phyloP scores from a whole-genome alignment of 139 green algal species.

The Closterium sp. region DNA sequence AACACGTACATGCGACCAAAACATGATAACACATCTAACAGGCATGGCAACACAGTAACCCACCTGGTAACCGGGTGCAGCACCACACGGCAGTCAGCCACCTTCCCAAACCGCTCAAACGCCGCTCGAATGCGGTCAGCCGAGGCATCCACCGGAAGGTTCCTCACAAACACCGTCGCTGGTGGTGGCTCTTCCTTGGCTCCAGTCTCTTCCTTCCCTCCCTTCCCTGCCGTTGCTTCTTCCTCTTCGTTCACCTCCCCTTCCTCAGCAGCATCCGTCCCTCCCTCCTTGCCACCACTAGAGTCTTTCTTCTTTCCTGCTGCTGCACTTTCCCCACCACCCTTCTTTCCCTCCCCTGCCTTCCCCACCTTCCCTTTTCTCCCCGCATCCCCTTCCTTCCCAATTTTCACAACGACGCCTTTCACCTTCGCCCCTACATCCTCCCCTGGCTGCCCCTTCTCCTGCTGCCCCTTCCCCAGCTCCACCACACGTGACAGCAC shows the following conservation, averaged over 20 bases:
- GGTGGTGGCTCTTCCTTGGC: background rate
- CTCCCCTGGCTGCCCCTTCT: background rate
- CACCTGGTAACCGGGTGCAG: no score
- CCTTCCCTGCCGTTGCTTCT: background rate
- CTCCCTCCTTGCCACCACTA: background rate
- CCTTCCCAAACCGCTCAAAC: background rate
- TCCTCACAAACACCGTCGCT: background rate
- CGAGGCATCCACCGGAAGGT: background rate
- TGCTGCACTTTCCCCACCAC: background rate
- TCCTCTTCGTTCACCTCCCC: background rate
- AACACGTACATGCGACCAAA: no score
- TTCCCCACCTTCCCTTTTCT: background rate
- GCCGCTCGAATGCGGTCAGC: background rate
- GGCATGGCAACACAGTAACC: no score
- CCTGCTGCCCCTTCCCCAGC: background rate
- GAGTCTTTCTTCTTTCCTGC: background rate
- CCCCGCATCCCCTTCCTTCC: background rate
- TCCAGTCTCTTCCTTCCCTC: background rate
- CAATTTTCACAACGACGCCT: background rate
- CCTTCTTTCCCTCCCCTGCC: background rate
- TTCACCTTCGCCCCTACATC: background rate
- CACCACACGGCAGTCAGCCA: no score
- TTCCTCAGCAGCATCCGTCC: background rate
- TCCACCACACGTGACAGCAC: background rate
- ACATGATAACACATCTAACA: no score